Conservation (phyloP, 2,329 filamentous ascomycete species). For the Ploettnerulaceae sp. region DNA sequence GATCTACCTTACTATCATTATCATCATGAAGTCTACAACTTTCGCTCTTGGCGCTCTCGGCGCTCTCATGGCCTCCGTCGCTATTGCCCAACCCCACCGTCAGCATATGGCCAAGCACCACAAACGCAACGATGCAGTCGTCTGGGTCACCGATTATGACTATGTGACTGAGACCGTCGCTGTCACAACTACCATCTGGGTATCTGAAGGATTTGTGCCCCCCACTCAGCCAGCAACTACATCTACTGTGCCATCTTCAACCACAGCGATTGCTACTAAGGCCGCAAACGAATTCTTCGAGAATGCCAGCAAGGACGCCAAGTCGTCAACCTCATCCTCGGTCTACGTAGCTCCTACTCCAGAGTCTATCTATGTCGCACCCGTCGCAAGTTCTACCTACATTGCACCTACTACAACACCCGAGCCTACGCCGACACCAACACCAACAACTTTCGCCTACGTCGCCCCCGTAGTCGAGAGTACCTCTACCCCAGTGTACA, state of each 20-base stretch:
- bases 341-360: constrained; percentile 23
- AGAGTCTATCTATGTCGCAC: constrained; percentile 11
- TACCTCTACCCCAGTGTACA: constrained; percentile 13
- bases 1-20: constrained; percentile 1
- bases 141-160: constrained; percentile 45
- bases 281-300: constrained; percentile 23
- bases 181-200: constrained; percentile 38
- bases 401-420: constrained; percentile 3
- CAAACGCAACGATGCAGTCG: constrained; percentile 34
- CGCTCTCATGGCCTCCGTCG: constrained; percentile 29
- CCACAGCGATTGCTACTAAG: constrained; percentile 9
- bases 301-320: constrained; percentile 13
- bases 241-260: constrained; percentile 4
- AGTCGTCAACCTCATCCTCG: constrained; percentile 18
- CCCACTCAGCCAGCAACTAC: constrained; percentile 12
- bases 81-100: constrained; percentile 34
- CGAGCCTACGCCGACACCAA: constrained; percentile 9
- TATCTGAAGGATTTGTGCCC: constrained; percentile 31
- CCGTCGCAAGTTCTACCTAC: constrained; percentile 7
- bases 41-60: constrained; percentile 29
- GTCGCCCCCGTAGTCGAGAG: constrained; percentile 25
- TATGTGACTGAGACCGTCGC: constrained; percentile 44
- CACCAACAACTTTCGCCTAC: constrained; percentile 25
- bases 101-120: constrained; percentile 29
- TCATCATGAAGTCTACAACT: constrained; percentile 35